Conservation (phyloP, 2,329 filamentous ascomycete species). For the Aspergillus udagawae region DNA sequence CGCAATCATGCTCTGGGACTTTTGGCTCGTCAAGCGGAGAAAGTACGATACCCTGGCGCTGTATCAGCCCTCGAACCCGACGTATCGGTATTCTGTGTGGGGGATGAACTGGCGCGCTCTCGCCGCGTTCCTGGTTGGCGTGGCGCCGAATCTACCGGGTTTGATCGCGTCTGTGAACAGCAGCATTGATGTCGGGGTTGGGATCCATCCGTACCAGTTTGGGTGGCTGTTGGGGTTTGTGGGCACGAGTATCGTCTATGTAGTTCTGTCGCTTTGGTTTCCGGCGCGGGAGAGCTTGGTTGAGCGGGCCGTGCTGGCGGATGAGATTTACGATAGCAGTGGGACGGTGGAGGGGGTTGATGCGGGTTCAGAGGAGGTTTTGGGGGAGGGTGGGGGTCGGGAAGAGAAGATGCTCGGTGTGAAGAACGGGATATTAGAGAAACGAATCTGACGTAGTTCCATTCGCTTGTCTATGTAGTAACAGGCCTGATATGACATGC, state of each 20-base stretch:
- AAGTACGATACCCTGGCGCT: constrained; percentile 51
- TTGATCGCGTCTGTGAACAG: constrained; percentile 45
- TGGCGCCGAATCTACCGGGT: constrained; percentile 56
- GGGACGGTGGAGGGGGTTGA: constrained; percentile 11
- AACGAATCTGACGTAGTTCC: background rate
- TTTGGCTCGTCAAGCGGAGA: constrained; percentile 52
- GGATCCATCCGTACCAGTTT: constrained; percentile 58
- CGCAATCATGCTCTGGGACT: constrained; percentile 58
- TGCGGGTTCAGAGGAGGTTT: constrained; percentile 3
- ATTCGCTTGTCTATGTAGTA: no score
- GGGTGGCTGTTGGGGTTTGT: constrained; percentile 64
- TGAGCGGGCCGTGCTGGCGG: constrained; percentile 29
- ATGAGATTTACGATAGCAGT: constrained; percentile 32
- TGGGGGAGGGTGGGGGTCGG: background rate
- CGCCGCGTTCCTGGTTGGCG: constrained; percentile 54
- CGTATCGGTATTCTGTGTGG: constrained; percentile 48
- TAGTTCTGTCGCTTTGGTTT: constrained; percentile 45
- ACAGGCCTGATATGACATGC: no score
- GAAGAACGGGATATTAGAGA: background rate
- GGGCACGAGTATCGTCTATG: constrained; percentile 54
- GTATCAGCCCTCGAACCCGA: constrained; percentile 45
- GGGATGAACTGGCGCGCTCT: constrained; percentile 60
- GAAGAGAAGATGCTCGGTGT: constrained; percentile 8
- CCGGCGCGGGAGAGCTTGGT: constrained; percentile 51
- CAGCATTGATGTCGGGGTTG: constrained; percentile 38